A percentile compares a stretch with the other conserved stretches of the same genome.
Evolutionary conservation across 805 yeast genomes (phyloP).

Genomic region (Zygosaccharomyces kombuchaensis): DNA sequence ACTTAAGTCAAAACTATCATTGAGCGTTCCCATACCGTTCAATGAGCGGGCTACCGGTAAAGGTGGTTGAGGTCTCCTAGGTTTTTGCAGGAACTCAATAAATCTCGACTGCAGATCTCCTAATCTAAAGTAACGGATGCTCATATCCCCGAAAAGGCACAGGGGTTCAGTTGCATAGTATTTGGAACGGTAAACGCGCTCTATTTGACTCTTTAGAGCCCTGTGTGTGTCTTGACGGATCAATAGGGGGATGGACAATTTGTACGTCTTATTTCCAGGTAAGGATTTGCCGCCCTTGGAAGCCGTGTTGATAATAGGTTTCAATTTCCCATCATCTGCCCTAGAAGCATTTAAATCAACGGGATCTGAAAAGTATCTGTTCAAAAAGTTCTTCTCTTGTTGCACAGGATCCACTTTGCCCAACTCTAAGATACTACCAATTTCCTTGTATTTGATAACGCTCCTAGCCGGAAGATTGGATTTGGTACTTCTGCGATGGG

Average conservation of each 20-base stretch:
- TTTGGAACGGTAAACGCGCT: constrained; percentile 6
- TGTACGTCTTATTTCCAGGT: constrained; percentile 10
- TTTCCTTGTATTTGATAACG: constrained; percentile 6
- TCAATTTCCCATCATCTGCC: constrained; percentile 11
- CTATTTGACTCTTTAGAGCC: constrained; percentile 11
- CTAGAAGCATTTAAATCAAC: constrained; percentile 12
- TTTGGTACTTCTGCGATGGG: constrained; percentile 5
- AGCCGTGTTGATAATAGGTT: constrained; percentile 15
- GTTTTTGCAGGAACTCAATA: constrained; percentile 4
- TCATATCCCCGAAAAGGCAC: constrained; percentile 10
- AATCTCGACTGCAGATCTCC: constrained; percentile 8
- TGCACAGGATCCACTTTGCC: neutral
- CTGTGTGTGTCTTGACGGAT: constrained; percentile 4
- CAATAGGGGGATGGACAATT: constrained; percentile 13
- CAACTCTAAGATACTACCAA: constrained; percentile 6
- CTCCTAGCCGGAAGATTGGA: constrained; percentile 2
- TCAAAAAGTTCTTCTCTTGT: constrained; percentile 3
- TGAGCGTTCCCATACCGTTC: constrained; percentile 16
- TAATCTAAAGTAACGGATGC: constrained; percentile 7
- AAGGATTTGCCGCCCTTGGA: constrained; percentile 5
- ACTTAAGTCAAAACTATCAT: constrained; percentile 39
- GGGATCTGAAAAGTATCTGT: constrained; percentile 13
- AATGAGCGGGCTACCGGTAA: constrained; percentile 8
- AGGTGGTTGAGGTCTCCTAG: constrained; percentile 6
- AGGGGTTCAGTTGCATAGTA: constrained; percentile 17